A percentile compares a stretch with the other conserved stretches of the same genome.
Evolutionary conservation across 1,284 basidiomycete species (phyloP).

Genomic region (Malassezia slooffiae): DNA sequence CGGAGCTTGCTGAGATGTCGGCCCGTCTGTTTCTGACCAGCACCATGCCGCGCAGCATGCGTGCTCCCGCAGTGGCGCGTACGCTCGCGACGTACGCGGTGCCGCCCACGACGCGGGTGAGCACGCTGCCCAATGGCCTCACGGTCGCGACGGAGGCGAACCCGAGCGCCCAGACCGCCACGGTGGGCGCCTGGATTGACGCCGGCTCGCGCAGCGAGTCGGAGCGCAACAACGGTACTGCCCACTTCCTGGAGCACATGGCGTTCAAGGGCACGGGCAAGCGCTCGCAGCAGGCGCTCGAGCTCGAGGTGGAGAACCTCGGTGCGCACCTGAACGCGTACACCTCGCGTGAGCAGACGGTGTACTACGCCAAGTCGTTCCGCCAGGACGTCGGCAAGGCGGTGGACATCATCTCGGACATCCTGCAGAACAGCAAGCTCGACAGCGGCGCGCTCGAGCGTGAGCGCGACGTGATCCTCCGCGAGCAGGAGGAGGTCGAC

Average conservation of each 20-base stretch:
- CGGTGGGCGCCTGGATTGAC: constrained; percentile 97
- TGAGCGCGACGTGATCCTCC: constrained; percentile 89
- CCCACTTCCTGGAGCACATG: constrained; percentile 98
- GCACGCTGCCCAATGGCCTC: constrained; percentile 40
- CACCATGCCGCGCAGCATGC: constrained; percentile 10
- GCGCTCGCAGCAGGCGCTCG: constrained; percentile 79
- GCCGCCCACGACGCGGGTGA: constrained; percentile 37
- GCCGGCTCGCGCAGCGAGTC: constrained; percentile 94
- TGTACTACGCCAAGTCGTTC: constrained; percentile 99
- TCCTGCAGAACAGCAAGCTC: constrained; percentile 93
- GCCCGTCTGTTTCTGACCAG: constrained; percentile 14
- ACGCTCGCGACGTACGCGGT: constrained; percentile 9
- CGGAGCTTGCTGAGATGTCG: constrained; percentile 12
- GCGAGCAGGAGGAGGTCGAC: constrained; percentile 98
- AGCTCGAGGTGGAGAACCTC: constrained; percentile 95
- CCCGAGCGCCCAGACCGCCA: constrained; percentile 88
- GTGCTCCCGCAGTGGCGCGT: constrained; percentile 8
- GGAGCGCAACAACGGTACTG: constrained; percentile 83
- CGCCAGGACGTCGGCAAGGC: constrained; percentile 81
- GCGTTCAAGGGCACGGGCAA: constrained; percentile 62
- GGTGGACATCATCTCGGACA: constrained; percentile 96
- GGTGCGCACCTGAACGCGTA: constrained; percentile 97
- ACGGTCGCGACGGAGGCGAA: constrained; percentile 60
- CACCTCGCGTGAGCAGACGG: constrained; percentile 96
- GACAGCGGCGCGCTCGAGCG: constrained; percentile 80